Percentiles rank a stretch among this genome's conserved stretches.
phyloP scores from a whole-genome alignment of 495 filamentous ascomycete species.

The Penicillium atrosanguineum region DNA sequence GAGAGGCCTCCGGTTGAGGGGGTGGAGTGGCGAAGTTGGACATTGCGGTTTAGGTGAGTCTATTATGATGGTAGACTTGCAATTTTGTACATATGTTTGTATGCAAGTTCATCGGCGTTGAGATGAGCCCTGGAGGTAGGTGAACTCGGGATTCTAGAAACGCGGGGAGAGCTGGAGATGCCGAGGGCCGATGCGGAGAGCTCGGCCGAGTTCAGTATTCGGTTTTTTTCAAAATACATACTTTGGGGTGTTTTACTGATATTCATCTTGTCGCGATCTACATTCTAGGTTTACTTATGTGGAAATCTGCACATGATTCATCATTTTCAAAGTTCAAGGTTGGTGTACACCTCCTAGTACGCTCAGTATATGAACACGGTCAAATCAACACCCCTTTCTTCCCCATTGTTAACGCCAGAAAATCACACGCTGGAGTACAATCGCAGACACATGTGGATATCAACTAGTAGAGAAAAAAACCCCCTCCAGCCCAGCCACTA shows the following conservation, averaged over 20 bases:
- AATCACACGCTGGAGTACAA: slow-evolving; percentile 16
- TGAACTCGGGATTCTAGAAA: slow-evolving; percentile 3
- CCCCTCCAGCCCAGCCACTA: slow-evolving; percentile 21
- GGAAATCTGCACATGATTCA: not conserved
- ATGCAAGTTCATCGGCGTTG: not conserved
- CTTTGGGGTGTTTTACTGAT: not conserved
- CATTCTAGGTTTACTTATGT: not conserved
- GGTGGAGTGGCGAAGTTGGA: slow-evolving; percentile 34
- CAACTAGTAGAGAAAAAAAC: slow-evolving; percentile 5
- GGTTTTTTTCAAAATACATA: not conserved
- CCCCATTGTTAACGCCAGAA: slow-evolving; percentile 17
- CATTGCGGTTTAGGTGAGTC: slow-evolving; percentile 8
- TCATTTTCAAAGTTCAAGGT: not conserved
- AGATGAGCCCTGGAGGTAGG: not conserved
- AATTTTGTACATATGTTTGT: not conserved
- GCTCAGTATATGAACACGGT: slow-evolving; percentile 7
- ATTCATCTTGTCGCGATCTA: not conserved
- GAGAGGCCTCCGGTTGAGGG: slow-evolving; percentile 34
- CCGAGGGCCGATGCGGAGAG: slow-evolving; percentile 32
- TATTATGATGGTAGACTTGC: not conserved
- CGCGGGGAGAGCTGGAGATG: slow-evolving; percentile 26
- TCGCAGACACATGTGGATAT: slow-evolving; percentile 18
- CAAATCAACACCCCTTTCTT: slow-evolving; percentile 15
- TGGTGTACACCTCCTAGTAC: slow-evolving; percentile 2
- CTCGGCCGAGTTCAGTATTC: not conserved